Evolutionary conservation across 345 rosid genomes (phyloP), one percentile per base, ranked within the genome.

Genomic region (Hibiscus mutabilis): DNA sequence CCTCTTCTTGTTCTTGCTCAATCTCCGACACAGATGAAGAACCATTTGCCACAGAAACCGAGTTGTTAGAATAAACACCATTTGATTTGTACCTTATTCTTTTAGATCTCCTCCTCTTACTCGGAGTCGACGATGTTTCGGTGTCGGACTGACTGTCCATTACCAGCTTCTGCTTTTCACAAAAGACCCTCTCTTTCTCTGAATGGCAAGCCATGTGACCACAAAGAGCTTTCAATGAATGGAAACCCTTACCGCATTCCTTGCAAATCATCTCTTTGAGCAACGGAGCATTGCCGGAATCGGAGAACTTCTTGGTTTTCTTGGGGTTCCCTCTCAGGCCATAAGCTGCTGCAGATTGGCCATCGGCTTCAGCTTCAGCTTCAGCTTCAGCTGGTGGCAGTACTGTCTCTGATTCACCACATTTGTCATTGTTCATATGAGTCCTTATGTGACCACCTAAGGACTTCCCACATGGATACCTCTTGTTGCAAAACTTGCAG

Each of bases 1-100:
- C 76, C 71, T 87, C 97, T 76, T 92, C 90, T 64, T 87, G 94
- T 13, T 90, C 96, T 42, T 82, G 86, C 87, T 88, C 91, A 2
- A 88, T 78, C 81, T 78, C 95, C 37, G 94, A 90, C 53, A 79
- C 84, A 52, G 84, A 76, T 2, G 90, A 86, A 51, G 82, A 82
- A 71, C 78, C 82, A 66, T 74, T 71, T 33, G 71, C 80, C 3
- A 80, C 65, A 71, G 80, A 84, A 6, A 58, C 61, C 6, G 84
- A 84, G 77, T 80, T 79, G 13, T 68, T 53, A 53, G 72, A 69
- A 15, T 53, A 55, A 70, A 40, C 74, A 66, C 60, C 85, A 35
- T 59, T 75, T 60, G 71, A 56, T 75, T 76, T 73, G 18, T 85
- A 87, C 73, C 83, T 89, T 65, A 78, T 73, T 59, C 88, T 82